Conservation (phyloP, 2,329 filamentous ascomycete genomes). For the Alternaria sp. region DNA sequence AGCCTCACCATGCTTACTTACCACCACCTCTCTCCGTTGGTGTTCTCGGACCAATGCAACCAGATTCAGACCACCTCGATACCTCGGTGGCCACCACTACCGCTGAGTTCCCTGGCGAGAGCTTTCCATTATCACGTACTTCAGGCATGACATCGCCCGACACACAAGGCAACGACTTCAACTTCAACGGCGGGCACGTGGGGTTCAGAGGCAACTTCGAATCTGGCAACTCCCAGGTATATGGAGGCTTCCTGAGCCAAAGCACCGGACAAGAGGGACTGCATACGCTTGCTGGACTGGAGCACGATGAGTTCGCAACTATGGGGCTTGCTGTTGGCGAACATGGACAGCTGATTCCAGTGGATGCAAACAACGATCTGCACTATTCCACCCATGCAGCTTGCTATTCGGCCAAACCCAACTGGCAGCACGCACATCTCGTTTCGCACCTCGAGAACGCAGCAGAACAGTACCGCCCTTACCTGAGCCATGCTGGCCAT, state of each 20-base stretch:
- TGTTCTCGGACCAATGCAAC: conserved; percentile 26
- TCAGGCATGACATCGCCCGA: conserved; percentile 26
- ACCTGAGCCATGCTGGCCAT: background rate
- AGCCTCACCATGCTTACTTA: conserved; percentile 18
- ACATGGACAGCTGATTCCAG: conserved; percentile 20
- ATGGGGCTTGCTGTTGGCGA: conserved; percentile 17
- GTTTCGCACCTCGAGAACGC: conserved; percentile 29
- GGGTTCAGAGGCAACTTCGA: conserved; percentile 47
- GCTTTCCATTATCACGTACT: conserved; percentile 27
- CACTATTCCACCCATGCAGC: conserved; percentile 5
- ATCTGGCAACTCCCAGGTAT: conserved; percentile 32
- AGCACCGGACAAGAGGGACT: background rate
- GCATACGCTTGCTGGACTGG: conserved; percentile 23
- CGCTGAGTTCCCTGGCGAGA: conserved; percentile 35
- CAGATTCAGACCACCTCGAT: conserved; percentile 30
- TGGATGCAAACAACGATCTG: conserved; percentile 9
- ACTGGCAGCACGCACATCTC: conserved; percentile 28
- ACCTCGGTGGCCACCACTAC: conserved; percentile 27
- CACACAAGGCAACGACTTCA: conserved; percentile 45
- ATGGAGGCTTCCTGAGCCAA: conserved; percentile 21
- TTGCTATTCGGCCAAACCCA: conserved; percentile 33
- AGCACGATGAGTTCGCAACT: conserved; percentile 21
- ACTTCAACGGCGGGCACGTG: conserved; percentile 51
- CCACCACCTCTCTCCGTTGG: conserved; percentile 37
- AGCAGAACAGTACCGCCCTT: conserved; percentile 25